Evolutionary conservation across 2,329 filamentous ascomycete genomes (phyloP).

Genomic region (Xylaria arbuscula): DNA sequence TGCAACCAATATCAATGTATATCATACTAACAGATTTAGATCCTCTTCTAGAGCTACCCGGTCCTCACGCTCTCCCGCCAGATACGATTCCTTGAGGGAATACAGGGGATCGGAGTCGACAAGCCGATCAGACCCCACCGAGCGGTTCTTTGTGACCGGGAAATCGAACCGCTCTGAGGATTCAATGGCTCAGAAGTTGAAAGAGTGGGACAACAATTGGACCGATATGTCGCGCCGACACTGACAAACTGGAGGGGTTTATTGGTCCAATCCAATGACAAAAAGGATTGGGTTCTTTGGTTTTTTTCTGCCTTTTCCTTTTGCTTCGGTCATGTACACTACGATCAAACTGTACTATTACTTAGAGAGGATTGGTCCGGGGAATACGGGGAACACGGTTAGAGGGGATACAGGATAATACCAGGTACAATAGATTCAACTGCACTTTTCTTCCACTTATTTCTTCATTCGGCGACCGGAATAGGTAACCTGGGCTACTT

Average conservation of each 20-base stretch:
- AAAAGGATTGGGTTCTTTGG: not conserved
- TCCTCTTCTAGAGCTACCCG: constrained; percentile 24
- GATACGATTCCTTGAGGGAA: constrained; percentile 3
- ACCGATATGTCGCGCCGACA: constrained; percentile 26
- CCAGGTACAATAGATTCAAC: constrained; percentile 12
- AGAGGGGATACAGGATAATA: constrained; percentile 9
- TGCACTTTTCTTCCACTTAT: constrained; percentile 11
- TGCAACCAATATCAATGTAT: not conserved
- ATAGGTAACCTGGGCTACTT: not conserved
- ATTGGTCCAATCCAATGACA: not conserved
- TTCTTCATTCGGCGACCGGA: not conserved
- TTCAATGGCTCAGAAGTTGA: constrained; percentile 35
- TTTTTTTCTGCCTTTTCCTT: not conserved
- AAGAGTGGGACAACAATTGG: constrained; percentile 38
- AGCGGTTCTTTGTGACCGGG: constrained; percentile 42
- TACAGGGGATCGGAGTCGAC: constrained; percentile 26
- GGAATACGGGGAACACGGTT: constrained; percentile 29
- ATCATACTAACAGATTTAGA: constrained; percentile 21
- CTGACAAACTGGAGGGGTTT: constrained; percentile 19
- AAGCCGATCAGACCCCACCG: constrained; percentile 18
- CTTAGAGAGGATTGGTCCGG: constrained; percentile 23
- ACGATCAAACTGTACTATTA: constrained; percentile 21
- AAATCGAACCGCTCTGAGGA: constrained; percentile 29
- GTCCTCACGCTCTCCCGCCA: constrained; percentile 5
- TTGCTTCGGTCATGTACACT: constrained; percentile 28